Percentiles rank a stretch among this genome's conserved stretches.
Evolutionary conservation across 2,329 filamentous ascomycete species (phyloP).

Genomic region (Colletotrichum lentis): DNA sequence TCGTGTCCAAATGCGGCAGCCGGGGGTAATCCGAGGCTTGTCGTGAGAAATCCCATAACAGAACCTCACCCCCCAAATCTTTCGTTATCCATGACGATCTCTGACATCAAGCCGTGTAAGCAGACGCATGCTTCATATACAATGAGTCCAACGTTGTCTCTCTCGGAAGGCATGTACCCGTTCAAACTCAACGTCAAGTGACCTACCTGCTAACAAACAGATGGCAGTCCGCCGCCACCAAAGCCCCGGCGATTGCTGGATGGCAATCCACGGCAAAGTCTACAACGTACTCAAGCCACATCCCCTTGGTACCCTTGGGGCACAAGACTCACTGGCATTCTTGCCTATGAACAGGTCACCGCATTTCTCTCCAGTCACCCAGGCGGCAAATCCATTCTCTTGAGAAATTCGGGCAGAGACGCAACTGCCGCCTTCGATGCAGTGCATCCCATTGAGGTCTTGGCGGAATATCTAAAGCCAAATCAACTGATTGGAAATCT

Average conservation of each 20-base stretch:
- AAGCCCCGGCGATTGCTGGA: conserved; percentile 80
- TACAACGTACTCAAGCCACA: conserved; percentile 72
- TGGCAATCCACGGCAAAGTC: conserved; percentile 80
- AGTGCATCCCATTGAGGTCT: conserved; percentile 80
- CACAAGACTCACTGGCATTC: background rate
- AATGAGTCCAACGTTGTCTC: conserved; percentile 13
- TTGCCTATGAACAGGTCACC: conserved; percentile 45
- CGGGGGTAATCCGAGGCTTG: background rate
- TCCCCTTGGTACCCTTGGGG: background rate
- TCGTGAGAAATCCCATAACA: too few relatives aligned
- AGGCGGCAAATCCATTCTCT: conserved; percentile 80
- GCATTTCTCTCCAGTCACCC: conserved; percentile 79
- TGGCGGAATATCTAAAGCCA: conserved; percentile 77
- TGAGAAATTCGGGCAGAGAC: conserved; percentile 81
- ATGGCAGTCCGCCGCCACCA: conserved; percentile 77
- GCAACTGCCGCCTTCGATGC: conserved; percentile 88
- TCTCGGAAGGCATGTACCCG: conserved; percentile 10
- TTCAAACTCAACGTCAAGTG: background rate
- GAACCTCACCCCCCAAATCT: too few relatives aligned
- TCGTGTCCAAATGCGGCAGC: background rate
- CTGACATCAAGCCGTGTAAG: background rate
- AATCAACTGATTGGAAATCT: conserved; percentile 75
- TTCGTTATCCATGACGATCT: background rate
- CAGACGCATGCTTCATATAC: background rate
- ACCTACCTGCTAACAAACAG: conserved; percentile 1